phyloP scores from a whole-genome alignment of 2,329 filamentous ascomycete species.

The Leptoxyphium fumago region DNA sequence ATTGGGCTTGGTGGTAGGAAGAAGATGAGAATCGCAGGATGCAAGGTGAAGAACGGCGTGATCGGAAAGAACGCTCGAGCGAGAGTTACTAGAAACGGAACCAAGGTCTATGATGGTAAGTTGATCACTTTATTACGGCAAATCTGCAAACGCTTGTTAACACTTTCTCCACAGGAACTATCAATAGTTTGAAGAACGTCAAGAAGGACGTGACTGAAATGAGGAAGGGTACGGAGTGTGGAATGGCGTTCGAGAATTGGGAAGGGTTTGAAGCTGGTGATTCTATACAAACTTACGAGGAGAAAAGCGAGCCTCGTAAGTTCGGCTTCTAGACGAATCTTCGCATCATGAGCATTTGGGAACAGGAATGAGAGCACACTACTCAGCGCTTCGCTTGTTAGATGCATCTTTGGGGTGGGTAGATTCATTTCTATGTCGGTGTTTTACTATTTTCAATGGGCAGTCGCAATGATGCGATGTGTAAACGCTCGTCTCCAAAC shows the following conservation, averaged over 20 bases:
- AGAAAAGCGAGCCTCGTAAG: constrained; percentile 54
- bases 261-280: constrained; percentile 67
- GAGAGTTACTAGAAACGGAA: constrained; percentile 52
- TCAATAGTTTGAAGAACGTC: constrained; percentile 73
- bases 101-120: constrained; percentile 71
- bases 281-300: constrained; percentile 75
- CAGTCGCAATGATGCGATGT: too few species aligned
- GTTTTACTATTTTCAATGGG: too few species aligned
- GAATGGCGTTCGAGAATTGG: constrained; percentile 72
- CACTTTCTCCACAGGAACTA: constrained; percentile 41
- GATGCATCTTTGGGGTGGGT: too few species aligned
- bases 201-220: constrained; percentile 87
- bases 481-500: too few species aligned
- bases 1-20: constrained; percentile 63
- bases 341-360: too few species aligned
- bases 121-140: constrained; percentile 8
- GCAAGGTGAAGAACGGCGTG: constrained; percentile 68
- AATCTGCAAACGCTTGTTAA: constrained; percentile 1
- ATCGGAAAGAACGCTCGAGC: constrained; percentile 51
- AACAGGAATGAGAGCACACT: too few species aligned
- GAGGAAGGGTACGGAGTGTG: constrained; percentile 87
- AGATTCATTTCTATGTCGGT: too few species aligned
- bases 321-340: constrained; percentile 15
- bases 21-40: constrained; percentile 69
- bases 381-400: too few species aligned